Conservation (phyloP, 352 stramenopile species). For the Globisporangium echinulatum region DNA sequence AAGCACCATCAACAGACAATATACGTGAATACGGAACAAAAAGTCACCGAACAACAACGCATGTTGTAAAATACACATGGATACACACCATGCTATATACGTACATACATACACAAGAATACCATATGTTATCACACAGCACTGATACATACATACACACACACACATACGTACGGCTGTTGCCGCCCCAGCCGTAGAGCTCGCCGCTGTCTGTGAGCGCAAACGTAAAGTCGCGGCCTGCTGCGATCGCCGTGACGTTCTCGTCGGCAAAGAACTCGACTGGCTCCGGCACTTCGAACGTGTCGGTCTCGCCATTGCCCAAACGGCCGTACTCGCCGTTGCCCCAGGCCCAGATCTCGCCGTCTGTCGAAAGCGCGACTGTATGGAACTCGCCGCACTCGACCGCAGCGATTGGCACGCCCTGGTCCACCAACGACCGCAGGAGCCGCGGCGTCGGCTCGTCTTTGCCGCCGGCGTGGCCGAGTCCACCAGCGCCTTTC, state of each 20-base stretch:
- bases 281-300: conserved; percentile 73
- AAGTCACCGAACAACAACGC: neutral
- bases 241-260: conserved; percentile 61
- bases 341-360: conserved; percentile 90
- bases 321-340: conserved; percentile 89
- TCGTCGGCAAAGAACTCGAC: conserved; percentile 81
- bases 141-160: neutral
- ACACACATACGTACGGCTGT: conserved; percentile 74
- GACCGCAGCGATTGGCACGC: conserved; percentile 62
- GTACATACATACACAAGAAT: neutral
- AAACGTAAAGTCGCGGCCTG: conserved; percentile 88
- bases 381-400: conserved; percentile 88
- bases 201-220: conserved; percentile 78
- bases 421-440: conserved; percentile 70
- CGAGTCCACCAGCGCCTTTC: conserved; percentile 68
- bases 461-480: conserved; percentile 69
- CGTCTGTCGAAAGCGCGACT: conserved; percentile 80
- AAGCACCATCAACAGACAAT: no score
- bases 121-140: neutral
- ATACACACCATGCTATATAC: neutral
- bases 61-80: no score
- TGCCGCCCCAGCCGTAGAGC: conserved; percentile 89
- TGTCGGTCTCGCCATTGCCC: conserved; percentile 85
- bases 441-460: conserved; percentile 65
- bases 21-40: no score